Evolutionary conservation across 2,329 filamentous ascomycete genomes (phyloP).

Genomic region (Clathrospora elynae): DNA sequence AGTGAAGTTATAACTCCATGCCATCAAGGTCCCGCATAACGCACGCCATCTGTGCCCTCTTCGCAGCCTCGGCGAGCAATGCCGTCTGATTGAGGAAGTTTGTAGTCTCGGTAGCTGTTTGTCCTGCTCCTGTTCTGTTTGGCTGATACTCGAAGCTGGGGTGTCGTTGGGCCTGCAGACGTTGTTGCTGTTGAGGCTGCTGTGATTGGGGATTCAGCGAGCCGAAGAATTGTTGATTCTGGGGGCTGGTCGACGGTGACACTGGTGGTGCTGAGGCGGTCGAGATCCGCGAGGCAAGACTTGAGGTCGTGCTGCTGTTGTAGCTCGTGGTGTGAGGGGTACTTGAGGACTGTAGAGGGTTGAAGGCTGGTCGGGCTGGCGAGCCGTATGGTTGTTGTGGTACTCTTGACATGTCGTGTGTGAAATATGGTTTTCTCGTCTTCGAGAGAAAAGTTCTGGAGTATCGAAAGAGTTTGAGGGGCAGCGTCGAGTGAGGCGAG

Average conservation of each 20-base stretch:
- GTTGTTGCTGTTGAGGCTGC: constrained; percentile 36
- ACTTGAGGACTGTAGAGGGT: constrained; percentile 42
- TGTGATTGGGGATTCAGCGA: constrained; percentile 36
- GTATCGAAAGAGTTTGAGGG: constrained; percentile 3
- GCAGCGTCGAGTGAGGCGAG: constrained; percentile 12
- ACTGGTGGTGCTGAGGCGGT: constrained; percentile 42
- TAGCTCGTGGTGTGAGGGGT: constrained; percentile 42
- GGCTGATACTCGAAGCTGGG: constrained; percentile 44
- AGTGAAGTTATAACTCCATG: constrained; percentile 58
- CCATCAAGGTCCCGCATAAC: constrained; percentile 85
- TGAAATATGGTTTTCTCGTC: constrained; percentile 1
- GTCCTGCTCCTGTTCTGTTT: constrained; percentile 42
- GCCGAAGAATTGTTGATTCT: constrained; percentile 42
- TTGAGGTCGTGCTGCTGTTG: constrained; percentile 52
- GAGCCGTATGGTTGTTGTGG: constrained; percentile 27
- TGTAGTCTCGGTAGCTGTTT: constrained; percentile 54
- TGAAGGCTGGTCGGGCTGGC: constrained; percentile 42
- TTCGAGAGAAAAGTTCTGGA: not conserved
- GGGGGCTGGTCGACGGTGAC: constrained; percentile 43
- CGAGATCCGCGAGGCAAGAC: constrained; percentile 44
- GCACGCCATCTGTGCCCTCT: constrained; percentile 87
- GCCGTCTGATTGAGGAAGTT: constrained; percentile 80
- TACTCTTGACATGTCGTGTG: constrained; percentile 25
- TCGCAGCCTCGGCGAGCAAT: constrained; percentile 88
- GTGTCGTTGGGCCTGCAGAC: constrained; percentile 34